Evolutionary conservation across 1,284 basidiomycete genomes (phyloP), one percentile per base, ranked within the genome.

Genomic region (Tilletia walkeri): DNA sequence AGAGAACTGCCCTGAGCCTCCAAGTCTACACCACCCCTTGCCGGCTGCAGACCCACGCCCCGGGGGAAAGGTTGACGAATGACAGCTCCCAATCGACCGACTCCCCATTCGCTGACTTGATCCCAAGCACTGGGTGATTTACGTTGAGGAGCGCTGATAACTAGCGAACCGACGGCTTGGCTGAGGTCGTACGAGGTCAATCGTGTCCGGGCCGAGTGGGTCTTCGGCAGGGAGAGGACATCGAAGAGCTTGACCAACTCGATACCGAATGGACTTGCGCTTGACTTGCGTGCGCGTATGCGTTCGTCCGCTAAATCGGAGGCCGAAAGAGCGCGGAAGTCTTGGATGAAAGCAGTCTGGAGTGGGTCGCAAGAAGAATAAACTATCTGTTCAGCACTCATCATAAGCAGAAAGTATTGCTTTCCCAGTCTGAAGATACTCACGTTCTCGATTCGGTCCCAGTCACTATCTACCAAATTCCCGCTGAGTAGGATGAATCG

Each of bases 1-100:
- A 83, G 67, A 12, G 76, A 78, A 2, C 79, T 81, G 1, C 81
- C 80, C 47, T 82, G 81, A 10, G 79, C 78, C 65, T 81, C 78
- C 10, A 79, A 49, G 30, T 70, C 66, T 2, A 73, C 34, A 0
- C 71, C 18, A 5, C 67, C 49, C 20, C 56, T 20, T 14, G 7
- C 14, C n/a, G 39, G 12, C 24, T 6, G 16, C 12, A 77, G 67
- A 6, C 73, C 74, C 4, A 75, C 65, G 6, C 34, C 38, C 16
- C 2, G 2, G 16, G 12, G 7, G 50, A 53, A 53, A 10, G 50
- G 50, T 5, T 34, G 68, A 0, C 75, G 69, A 5, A 79, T 76
- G 2, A 82, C 75, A 45, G 73, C 72, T 1, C 71, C 72, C 3
- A 82, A 67, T 3, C 82, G 67, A 0, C 78, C 80, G 2, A 83